phyloP scores from a whole-genome alignment of 2,329 filamentous ascomycete species.

The Pochonia chlamydosporia region DNA sequence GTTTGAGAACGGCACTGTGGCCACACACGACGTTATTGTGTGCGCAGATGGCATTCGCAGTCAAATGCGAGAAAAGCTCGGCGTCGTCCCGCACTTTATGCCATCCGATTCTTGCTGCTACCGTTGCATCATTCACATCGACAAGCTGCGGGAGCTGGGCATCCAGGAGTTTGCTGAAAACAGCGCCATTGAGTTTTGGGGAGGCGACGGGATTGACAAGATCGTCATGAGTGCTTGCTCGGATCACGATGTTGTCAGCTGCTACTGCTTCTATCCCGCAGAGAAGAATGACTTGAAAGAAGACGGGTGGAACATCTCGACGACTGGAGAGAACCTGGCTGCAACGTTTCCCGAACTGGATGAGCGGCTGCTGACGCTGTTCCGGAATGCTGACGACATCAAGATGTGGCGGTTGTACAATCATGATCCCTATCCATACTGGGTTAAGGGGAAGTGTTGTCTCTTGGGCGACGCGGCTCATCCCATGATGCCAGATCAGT shows the following conservation, averaged over 20 bases:
- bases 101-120: slow-evolving; percentile 52
- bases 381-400: slow-evolving; percentile 53
- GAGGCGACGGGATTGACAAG: slow-evolving; percentile 55
- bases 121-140: slow-evolving; percentile 53
- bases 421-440: slow-evolving; percentile 44
- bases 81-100: slow-evolving; percentile 45
- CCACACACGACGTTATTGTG: slow-evolving; percentile 49
- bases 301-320: slow-evolving; percentile 48
- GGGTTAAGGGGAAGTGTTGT: slow-evolving; percentile 40
- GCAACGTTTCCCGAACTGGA: slow-evolving; percentile 53
- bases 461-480: slow-evolving; percentile 60
- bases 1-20: slow-evolving; percentile 43
- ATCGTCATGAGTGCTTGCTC: slow-evolving; percentile 63
- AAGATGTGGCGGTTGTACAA: slow-evolving; percentile 51
- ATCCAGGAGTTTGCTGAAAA: slow-evolving; percentile 51
- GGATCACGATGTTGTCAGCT: slow-evolving; percentile 51
- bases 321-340: slow-evolving; percentile 47
- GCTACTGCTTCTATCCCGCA: slow-evolving; percentile 62
- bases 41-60: slow-evolving; percentile 60
- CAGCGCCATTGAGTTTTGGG: slow-evolving; percentile 59
- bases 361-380: slow-evolving; percentile 43
- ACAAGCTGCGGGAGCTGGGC: slow-evolving; percentile 46
- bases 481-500: slow-evolving; percentile 63
- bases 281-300: slow-evolving; percentile 49
- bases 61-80: slow-evolving; percentile 47